Conservation (phyloP, 495 filamentous ascomycete genomes). For the Neurospora sp. region DNA sequence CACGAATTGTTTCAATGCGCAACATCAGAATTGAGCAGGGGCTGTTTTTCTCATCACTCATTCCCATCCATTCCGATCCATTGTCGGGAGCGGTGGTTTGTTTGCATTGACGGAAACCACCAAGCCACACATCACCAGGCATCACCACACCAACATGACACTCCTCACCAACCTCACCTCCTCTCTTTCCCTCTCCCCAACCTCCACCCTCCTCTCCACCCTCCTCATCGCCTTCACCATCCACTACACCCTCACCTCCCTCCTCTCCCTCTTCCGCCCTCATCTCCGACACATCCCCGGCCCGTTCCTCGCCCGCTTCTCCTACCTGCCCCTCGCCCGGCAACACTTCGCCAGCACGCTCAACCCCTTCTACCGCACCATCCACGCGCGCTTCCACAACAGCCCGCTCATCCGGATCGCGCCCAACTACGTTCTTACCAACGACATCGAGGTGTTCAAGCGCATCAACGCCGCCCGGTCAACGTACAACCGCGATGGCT, state of each 20-base stretch:
- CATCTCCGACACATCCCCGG: slow-evolving; percentile 12
- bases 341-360: background rate
- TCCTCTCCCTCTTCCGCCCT: background rate
- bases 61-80: background rate
- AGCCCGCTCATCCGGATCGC: slow-evolving; percentile 22
- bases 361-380: slow-evolving; percentile 1
- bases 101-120: background rate
- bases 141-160: background rate
- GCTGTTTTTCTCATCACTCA: background rate
- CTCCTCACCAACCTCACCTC: background rate
- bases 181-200: background rate
- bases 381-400: slow-evolving; percentile 1
- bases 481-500: slow-evolving; percentile 16
- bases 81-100: background rate
- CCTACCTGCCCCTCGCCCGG: slow-evolving; percentile 4
- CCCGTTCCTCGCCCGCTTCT: slow-evolving; percentile 8
- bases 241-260: background rate
- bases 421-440: slow-evolving; percentile 25
- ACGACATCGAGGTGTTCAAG: slow-evolving; percentile 27
- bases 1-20: background rate
- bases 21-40: background rate
- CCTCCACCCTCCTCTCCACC: background rate
- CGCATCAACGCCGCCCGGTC: slow-evolving; percentile 20
- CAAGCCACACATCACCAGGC: background rate
- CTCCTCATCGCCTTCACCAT: background rate